Base-by-base conservation (phyloP, 2,329 filamentous ascomycete genomes). In the Sphaerulina musiva region DNA sequence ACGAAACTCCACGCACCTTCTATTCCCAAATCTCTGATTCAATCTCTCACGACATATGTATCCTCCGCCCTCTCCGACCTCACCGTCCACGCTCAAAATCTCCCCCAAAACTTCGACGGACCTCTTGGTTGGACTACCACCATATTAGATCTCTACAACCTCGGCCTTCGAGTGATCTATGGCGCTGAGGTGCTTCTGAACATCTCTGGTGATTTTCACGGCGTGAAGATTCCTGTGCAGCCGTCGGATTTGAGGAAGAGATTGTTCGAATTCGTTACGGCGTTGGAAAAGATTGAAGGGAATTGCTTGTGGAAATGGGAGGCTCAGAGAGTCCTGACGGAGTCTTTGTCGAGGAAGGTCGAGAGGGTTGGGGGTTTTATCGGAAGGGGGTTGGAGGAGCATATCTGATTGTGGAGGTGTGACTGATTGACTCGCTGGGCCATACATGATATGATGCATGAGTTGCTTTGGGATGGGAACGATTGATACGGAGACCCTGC, bases 61-160 rank as follows among this genome's bases (percentile, higher is more conserved):
- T 58, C 64, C 0, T 69, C 71, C 1, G 83, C 80, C 0, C 63
- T 87, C 6, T 54, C 64, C 26, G 62, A 70, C 0, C 66, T 86
- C 10, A 68, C 64, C 0, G 44, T 62, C 1, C 65, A 70, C 0
- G 61, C 70, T 14, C 61, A 64, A 2, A 58, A 58, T 0, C 26
- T 29, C 26, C 26, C 26, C 26, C 26, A 29, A 29, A 69, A 76
- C 17, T 65, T 67, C 1, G 86, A 89, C 64, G 85, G 85, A 0
- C 77, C 85, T 7, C 71, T 95, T 34, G 87, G 89, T 6, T 90
- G 86, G 83, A 80, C 56, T 38, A 38, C 34, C 32, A 56, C 80
- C 1, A 83, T 84, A 53, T 77, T 83, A 0, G 80, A 83, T 31
- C 80, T 84, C 1, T 92, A 90, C 67, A 76, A 78, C 2, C 71